Conservation (phyloP, 495 filamentous ascomycete genomes). For the Penicillium egyptiacum region DNA sequence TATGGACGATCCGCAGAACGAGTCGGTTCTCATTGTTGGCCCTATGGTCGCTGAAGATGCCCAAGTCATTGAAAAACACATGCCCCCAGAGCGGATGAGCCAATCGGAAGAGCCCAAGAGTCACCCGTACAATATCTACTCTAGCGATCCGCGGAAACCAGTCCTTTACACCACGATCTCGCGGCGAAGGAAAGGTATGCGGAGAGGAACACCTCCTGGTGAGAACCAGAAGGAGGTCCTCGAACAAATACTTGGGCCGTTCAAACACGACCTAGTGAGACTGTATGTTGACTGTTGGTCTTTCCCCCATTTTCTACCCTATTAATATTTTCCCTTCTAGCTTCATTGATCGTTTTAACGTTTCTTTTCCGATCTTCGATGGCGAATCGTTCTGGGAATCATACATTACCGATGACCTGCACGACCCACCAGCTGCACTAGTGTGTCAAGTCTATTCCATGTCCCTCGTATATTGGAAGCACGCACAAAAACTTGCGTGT, state of each 20-base stretch:
- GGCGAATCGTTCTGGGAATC: conserved; percentile 49
- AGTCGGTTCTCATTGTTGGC: conserved; percentile 52
- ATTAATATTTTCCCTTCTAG: conserved; percentile 27
- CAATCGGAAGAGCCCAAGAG: conserved; percentile 42
- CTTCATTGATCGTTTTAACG: conserved; percentile 53
- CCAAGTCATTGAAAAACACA: conserved; percentile 52
- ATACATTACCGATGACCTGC: conserved; percentile 40
- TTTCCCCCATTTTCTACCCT: neutral
- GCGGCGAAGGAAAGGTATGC: conserved; percentile 48
- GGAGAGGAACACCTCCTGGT: conserved; percentile 48
- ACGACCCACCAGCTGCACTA: conserved; percentile 51
- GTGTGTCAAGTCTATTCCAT: conserved; percentile 55
- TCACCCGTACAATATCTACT: conserved; percentile 51
- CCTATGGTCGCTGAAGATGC: conserved; percentile 53
- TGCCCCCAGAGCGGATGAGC: conserved; percentile 44
- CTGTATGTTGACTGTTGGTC: conserved; percentile 34
- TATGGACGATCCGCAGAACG: conserved; percentile 44
- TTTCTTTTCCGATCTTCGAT: conserved; percentile 55
- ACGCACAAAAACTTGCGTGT: conserved; percentile 42
- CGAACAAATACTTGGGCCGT: conserved; percentile 54
- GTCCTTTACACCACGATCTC: conserved; percentile 50
- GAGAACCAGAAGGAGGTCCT: conserved; percentile 55
- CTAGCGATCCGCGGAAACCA: conserved; percentile 49
- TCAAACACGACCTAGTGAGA: conserved; percentile 50
- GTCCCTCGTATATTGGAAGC: conserved; percentile 53